Evolutionary conservation across 208 protist genomes (phyloP).

Genomic region (Strigomonas culicis): DNA sequence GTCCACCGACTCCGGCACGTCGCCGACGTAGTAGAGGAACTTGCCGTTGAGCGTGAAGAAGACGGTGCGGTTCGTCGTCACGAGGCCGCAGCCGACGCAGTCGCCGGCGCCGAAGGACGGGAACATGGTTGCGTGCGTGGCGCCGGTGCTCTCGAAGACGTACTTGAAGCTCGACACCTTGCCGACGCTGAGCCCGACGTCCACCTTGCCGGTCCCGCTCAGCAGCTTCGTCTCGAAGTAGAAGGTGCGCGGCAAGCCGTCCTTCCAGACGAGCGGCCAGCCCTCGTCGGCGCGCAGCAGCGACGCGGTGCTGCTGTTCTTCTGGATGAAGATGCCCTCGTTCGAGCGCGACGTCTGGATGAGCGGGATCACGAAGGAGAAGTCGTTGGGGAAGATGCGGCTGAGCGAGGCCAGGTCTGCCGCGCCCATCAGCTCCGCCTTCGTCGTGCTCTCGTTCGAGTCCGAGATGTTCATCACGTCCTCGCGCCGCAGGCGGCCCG

Average conservation of each 20-base stretch:
- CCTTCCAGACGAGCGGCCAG: constrained; percentile 73
- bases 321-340: constrained; percentile 68
- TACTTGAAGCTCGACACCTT: constrained; percentile 31
- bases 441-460: constrained; percentile 30
- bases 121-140: constrained; percentile 37
- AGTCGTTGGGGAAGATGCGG: constrained; percentile 74
- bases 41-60: constrained; percentile 88
- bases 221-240: constrained; percentile 86
- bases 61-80: constrained; percentile 57
- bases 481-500: constrained; percentile 38
- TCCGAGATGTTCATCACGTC: constrained; percentile 14
- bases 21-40: constrained; percentile 64
- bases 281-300: constrained; percentile 81
- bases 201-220: constrained; percentile 28
- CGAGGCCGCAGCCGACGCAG: constrained; percentile 78
- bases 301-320: constrained; percentile 31
- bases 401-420: constrained; percentile 66
- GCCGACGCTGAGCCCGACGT: constrained; percentile 25
- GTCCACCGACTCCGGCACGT: constrained; percentile 30
- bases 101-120: constrained; percentile 71
- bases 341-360: constrained; percentile 56
- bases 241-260: constrained; percentile 69
- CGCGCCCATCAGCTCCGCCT: constrained; percentile 49
- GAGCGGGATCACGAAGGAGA: constrained; percentile 72
- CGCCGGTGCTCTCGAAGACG: constrained; percentile 66